Conservation (phyloP, 78 protist species). For the Dictyostelium citrinum region DNA sequence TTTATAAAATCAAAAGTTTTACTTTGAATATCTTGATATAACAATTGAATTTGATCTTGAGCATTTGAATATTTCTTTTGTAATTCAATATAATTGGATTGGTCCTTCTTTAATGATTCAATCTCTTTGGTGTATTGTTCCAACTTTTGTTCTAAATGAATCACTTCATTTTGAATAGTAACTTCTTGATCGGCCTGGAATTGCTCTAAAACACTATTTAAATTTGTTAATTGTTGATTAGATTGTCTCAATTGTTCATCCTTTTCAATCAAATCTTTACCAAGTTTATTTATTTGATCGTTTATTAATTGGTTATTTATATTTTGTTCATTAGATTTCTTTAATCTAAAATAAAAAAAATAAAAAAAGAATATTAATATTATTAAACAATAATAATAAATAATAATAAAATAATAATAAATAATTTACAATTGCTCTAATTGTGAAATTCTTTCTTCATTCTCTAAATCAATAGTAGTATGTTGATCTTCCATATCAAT, state of each 20-base stretch:
- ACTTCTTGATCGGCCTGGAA: conserved; percentile 72
- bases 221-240: not conserved
- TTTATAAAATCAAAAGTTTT: conserved; percentile 26
- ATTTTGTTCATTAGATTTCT: not conserved
- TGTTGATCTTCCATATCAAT: conserved; percentile 62
- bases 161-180: conserved; percentile 27
- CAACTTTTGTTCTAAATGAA: conserved; percentile 5
- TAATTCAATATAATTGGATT: not conserved
- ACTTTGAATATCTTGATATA: not conserved
- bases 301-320: not conserved
- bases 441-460: conserved; percentile 37
- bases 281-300: not conserved
- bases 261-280: conserved; percentile 18
- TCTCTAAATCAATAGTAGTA: conserved; percentile 52
- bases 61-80: not conserved
- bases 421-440: not conserved
- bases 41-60: not conserved
- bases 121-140: not conserved
- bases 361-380: not conserved
- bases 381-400: not conserved
- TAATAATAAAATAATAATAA: not conserved
- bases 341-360: not conserved
- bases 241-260: conserved; percentile 36
- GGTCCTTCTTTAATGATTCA: not conserved
- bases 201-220: conserved; percentile 43